Evolutionary conservation across 352 stramenopile genomes (phyloP).

Genomic region (Thalassiosira sp.): DNA sequence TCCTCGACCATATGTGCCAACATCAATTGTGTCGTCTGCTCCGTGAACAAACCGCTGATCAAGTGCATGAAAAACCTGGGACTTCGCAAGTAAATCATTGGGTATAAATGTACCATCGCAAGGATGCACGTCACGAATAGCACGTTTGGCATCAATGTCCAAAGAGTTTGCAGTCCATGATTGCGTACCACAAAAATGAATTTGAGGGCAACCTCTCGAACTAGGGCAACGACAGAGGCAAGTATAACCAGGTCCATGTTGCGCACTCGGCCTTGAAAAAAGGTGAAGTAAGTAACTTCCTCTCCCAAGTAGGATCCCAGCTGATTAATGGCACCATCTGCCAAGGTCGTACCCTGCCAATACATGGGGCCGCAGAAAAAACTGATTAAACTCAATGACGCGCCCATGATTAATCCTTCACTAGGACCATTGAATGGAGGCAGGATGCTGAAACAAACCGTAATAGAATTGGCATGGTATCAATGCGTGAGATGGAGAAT

Average conservation of each 20-base stretch:
- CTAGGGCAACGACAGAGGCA: constrained; percentile 21
- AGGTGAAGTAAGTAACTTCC: neutral
- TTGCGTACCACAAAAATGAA: constrained; percentile 36
- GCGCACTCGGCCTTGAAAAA: constrained; percentile 29
- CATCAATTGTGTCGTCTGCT: constrained; percentile 81
- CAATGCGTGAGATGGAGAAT: no score
- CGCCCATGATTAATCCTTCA: constrained; percentile 88
- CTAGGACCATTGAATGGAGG: constrained; percentile 95
- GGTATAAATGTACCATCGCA: constrained; percentile 47
- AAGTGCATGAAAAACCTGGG: constrained; percentile 70
- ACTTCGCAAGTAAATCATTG: constrained; percentile 50
- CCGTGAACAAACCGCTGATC: constrained; percentile 67
- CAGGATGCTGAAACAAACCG: no score
- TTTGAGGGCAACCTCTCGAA: constrained; percentile 48
- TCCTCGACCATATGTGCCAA: constrained; percentile 73
- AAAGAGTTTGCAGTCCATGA: constrained; percentile 33
- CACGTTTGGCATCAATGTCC: constrained; percentile 37
- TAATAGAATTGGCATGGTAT: no score
- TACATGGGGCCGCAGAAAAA: constrained; percentile 59
- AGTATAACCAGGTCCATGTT: constrained; percentile 51
- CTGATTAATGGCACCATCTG: constrained; percentile 29
- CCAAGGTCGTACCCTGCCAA: constrained; percentile 67
- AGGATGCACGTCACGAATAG: constrained; percentile 31
- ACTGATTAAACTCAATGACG: constrained; percentile 66
- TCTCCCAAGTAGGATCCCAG: no score